A percentile compares a stretch with the other conserved stretches of the same genome.
These are phyloP conservation scores for Penicillium antarcticum DNA, from an alignment of 495 filamentous ascomycete species.

Conservation along the genomic window DNA sequence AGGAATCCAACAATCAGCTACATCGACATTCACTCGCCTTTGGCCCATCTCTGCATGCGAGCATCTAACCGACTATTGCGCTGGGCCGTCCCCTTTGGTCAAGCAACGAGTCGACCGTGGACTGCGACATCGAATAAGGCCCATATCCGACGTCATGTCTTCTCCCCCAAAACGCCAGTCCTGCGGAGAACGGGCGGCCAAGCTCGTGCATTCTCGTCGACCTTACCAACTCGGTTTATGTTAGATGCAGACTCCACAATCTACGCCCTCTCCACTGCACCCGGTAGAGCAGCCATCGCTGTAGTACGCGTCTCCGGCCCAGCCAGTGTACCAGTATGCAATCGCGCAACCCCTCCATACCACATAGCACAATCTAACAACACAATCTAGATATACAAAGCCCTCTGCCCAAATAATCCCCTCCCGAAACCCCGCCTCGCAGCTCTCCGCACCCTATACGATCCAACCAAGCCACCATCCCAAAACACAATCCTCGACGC, in stretches of 20 bases:
- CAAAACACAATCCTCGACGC: constrained; percentile 67
- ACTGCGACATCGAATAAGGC: constrained; percentile 3
- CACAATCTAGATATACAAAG: constrained; percentile 63
- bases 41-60: constrained; percentile 29
- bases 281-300: constrained; percentile 86
- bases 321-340: constrained; percentile 62
- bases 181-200: neutral
- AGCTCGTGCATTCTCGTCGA: constrained; percentile 26
- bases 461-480: constrained; percentile 48
- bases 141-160: constrained; percentile 11
- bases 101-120: constrained; percentile 16
- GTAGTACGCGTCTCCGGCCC: constrained; percentile 86
- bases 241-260: constrained; percentile 61
- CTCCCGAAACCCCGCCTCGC: constrained; percentile 74
- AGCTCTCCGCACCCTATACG: constrained; percentile 69
- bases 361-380: neutral
- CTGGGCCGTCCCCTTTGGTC: constrained; percentile 26
- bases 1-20: neutral
- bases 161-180: neutral
- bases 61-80: constrained; percentile 19
- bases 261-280: constrained; percentile 85
- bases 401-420: constrained; percentile 63
- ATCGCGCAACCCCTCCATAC: constrained; percentile 9
- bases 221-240: constrained; percentile 11
- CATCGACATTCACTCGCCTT: neutral